phyloP scores from a whole-genome alignment of 2,329 filamentous ascomycete genomes.

The Sporothrix protearum region DNA sequence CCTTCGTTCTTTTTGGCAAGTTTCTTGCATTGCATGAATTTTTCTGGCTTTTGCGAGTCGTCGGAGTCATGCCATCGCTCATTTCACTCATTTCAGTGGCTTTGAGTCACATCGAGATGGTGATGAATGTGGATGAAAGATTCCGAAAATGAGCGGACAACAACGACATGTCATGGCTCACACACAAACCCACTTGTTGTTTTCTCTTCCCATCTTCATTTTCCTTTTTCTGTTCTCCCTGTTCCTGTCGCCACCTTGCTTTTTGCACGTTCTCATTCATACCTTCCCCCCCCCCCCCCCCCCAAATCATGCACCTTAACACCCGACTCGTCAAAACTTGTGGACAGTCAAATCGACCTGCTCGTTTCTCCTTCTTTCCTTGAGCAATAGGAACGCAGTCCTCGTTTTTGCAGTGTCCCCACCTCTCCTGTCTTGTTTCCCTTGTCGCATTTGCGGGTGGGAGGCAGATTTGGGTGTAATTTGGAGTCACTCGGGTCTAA shows the following conservation, averaged over 20 bases:
- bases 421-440: not conserved
- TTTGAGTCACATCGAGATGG: slow-evolving; percentile 1
- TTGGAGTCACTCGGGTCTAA: not conserved
- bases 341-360: not conserved
- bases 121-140: not conserved
- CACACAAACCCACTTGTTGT: not conserved
- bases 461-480: slow-evolving; percentile 1
- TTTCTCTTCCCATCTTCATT: not conserved
- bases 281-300: not conserved
- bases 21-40: not conserved
- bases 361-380: not conserved
- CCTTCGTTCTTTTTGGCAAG: not conserved
- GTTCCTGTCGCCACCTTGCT: not conserved
- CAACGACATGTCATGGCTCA: not conserved
- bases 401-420: not conserved
- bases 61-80: not conserved
- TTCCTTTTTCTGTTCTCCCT: not conserved
- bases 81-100: not conserved
- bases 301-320: not conserved
- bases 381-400: not conserved
- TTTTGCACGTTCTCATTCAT: not conserved
- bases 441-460: not conserved
- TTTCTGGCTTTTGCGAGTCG: not conserved
- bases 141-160: not conserved
- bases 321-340: slow-evolving; percentile 5